These are phyloP conservation scores for Penicillium rolfsii DNA, from an alignment of 2,329 filamentous ascomycete species.

Conservation along the genomic window DNA sequence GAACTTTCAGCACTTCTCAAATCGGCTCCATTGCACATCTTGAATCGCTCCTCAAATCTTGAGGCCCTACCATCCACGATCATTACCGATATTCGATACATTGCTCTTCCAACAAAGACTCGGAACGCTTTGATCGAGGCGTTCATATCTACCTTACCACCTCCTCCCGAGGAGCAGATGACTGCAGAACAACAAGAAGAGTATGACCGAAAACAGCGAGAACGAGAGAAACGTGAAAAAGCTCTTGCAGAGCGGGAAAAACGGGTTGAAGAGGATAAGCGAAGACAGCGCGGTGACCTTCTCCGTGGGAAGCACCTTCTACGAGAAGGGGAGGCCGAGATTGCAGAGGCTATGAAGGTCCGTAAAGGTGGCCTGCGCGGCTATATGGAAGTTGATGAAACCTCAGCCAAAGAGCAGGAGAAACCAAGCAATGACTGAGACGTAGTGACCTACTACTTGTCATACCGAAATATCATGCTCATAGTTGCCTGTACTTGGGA, in stretches of 20 bases:
- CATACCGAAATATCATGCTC: not conserved
- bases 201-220: conserved; percentile 40
- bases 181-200: conserved; percentile 45
- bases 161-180: conserved; percentile 42
- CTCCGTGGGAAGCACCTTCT: conserved; percentile 47
- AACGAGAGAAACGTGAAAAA: conserved; percentile 50
- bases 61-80: conserved; percentile 47
- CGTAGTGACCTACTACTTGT: too few relatives aligned
- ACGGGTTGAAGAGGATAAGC: conserved; percentile 49
- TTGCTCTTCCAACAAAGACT: conserved; percentile 44
- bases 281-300: conserved; percentile 44
- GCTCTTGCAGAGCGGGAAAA: conserved; percentile 50
- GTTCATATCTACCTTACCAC: conserved; percentile 48
- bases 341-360: conserved; percentile 49
- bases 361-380: conserved; percentile 48
- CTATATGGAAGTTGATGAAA: conserved; percentile 40
- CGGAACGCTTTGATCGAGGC: conserved; percentile 48
- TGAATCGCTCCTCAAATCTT: conserved; percentile 46
- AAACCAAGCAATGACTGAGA: conserved; percentile 18
- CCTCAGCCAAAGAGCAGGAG: conserved; percentile 12
- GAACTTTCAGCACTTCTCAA: conserved; percentile 52
- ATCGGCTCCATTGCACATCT: conserved; percentile 43
- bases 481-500: not conserved
- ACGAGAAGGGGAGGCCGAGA: conserved; percentile 48
- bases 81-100: conserved; percentile 50